These are phyloP conservation scores for Avena eriantha DNA, from an alignment of 176 grass and related monocot genomes.

Conservation along the genomic window DNA sequence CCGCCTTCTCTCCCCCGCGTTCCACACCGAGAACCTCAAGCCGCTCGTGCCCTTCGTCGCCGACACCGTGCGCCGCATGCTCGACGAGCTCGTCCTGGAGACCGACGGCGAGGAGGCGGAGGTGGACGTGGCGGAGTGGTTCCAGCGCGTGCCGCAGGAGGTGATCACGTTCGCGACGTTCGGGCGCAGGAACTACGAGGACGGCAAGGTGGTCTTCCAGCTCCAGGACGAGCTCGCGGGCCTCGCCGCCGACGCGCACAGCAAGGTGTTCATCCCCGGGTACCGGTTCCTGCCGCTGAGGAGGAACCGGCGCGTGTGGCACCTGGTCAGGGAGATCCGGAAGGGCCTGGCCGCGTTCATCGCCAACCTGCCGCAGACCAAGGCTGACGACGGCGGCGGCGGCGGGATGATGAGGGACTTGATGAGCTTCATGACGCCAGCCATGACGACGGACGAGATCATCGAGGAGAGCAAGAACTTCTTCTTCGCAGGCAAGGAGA, in stretches of 20 bases:
- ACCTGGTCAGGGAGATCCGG: constrained; percentile 76
- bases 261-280: constrained; percentile 89
- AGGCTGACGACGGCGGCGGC: neutral
- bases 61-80: constrained; percentile 70
- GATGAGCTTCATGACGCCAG: constrained; percentile 72
- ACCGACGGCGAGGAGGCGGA: constrained; percentile 56
- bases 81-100: constrained; percentile 40
- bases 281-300: constrained; percentile 85
- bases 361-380: constrained; percentile 26
- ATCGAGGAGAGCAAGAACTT: constrained; percentile 93
- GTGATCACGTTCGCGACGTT: constrained; percentile 82
- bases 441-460: constrained; percentile 57
- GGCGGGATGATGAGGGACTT: constrained; percentile 54
- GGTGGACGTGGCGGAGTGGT: constrained; percentile 79
- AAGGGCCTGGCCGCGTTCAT: constrained; percentile 60
- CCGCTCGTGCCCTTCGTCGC: constrained; percentile 65
- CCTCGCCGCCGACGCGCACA: constrained; percentile 79
- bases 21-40: constrained; percentile 89
- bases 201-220: constrained; percentile 69
- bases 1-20: constrained; percentile 72
- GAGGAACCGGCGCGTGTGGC: constrained; percentile 74
- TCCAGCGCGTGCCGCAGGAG: constrained; percentile 72
- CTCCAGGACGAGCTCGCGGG: constrained; percentile 80
- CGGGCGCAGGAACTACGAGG: constrained; percentile 70
- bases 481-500: constrained; percentile 95